Percentiles rank a stretch among this genome's conserved stretches.
Evolutionary conservation across 2,329 filamentous ascomycete genomes (phyloP).

Genomic region (Hymenoscyphus albidus): DNA sequence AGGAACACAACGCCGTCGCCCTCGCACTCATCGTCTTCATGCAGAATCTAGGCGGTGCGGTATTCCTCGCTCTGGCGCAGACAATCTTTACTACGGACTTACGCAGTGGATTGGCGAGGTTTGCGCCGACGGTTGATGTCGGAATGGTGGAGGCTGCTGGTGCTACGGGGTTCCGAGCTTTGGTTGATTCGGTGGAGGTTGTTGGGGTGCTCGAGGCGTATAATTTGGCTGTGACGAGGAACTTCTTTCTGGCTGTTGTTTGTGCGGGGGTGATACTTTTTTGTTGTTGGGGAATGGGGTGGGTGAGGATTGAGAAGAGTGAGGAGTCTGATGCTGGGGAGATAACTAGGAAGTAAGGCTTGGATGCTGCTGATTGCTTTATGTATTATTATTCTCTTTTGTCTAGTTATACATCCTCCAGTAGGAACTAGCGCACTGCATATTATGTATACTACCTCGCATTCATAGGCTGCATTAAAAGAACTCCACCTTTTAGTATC

Average conservation of each 20-base stretch:
- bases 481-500: no score
- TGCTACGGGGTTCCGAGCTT: slow-evolving; percentile 37
- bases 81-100: slow-evolving; percentile 28
- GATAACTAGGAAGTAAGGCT: no score
- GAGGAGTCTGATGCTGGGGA: neutral
- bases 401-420: no score
- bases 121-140: slow-evolving; percentile 35
- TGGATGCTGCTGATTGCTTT: no score
- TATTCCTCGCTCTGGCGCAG: slow-evolving; percentile 30
- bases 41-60: slow-evolving; percentile 30
- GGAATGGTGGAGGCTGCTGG: slow-evolving; percentile 38
- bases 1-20: slow-evolving; percentile 29
- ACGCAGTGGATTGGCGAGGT: slow-evolving; percentile 30
- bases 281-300: slow-evolving; percentile 43
- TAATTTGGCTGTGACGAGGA: slow-evolving; percentile 36
- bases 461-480: no score
- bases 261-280: slow-evolving; percentile 35
- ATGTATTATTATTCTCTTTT: no score
- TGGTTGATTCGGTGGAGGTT: slow-evolving; percentile 33
- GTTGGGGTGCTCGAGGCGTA: slow-evolving; percentile 41
- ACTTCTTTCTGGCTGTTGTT: slow-evolving; percentile 41
- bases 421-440: no score
- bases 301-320: slow-evolving; percentile 42
- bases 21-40: slow-evolving; percentile 36
- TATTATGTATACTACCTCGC: no score